Conservation (phyloP, 352 stramenopile species). For the Globisporangium radiosum region DNA sequence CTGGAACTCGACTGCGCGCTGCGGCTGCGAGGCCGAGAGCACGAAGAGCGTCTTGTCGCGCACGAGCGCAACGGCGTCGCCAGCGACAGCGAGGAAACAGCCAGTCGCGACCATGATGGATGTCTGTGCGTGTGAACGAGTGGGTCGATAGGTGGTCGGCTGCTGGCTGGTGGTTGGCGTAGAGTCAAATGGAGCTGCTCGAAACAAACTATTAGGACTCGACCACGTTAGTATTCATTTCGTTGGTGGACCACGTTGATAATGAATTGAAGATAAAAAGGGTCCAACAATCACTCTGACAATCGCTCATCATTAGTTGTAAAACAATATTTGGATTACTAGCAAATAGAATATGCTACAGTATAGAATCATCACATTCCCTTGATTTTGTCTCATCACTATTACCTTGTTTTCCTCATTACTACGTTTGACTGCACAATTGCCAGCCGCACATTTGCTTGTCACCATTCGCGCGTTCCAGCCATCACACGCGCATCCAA, state of each 20-base stretch:
- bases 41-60: conserved; percentile 60
- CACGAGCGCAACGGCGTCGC: conserved; percentile 36
- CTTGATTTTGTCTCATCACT: background rate
- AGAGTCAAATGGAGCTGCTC: too few relatives aligned
- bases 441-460: background rate
- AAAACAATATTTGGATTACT: too few relatives aligned
- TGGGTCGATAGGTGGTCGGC: background rate
- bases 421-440: background rate
- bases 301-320: too few relatives aligned
- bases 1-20: conserved; percentile 31
- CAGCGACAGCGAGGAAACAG: conserved; percentile 37
- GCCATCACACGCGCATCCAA: too few relatives aligned
- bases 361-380: background rate
- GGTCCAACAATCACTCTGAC: too few relatives aligned
- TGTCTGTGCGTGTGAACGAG: too few relatives aligned
- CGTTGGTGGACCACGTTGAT: too few relatives aligned
- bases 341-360: too few relatives aligned
- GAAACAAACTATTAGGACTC: too few relatives aligned
- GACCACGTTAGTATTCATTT: too few relatives aligned
- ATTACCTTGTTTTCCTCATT: conserved; percentile 1
- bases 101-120: conserved; percentile 35
- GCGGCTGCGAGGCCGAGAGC: conserved; percentile 18
- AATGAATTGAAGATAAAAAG: too few relatives aligned
- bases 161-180: too few relatives aligned
- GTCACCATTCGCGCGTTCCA: background rate